These are phyloP conservation scores for Elsinoe ampelina DNA, from an alignment of 2,329 filamentous ascomycete species.

Conservation along the genomic window DNA sequence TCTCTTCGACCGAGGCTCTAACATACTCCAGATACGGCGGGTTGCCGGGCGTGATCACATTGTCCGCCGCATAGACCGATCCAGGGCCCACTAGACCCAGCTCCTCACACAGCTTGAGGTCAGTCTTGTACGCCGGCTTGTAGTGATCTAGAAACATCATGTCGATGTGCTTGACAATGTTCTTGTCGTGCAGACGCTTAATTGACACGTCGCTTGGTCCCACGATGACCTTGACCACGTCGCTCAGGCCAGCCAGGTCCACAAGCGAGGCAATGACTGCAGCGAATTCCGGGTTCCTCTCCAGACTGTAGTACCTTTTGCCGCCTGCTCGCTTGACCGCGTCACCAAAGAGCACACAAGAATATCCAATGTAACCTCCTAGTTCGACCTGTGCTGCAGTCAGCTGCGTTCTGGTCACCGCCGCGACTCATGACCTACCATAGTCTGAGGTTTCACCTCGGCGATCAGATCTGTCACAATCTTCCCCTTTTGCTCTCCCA, in stretches of 20 bases:
- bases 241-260: conserved; percentile 62
- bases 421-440: conserved; percentile 36
- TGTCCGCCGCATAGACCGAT: conserved; percentile 57
- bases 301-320: conserved; percentile 59
- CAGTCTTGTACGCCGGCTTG: conserved; percentile 64
- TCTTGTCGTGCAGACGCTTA: conserved; percentile 47
- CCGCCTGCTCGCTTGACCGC: conserved; percentile 56
- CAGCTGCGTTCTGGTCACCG: conserved; percentile 16
- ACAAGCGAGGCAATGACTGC: conserved; percentile 60
- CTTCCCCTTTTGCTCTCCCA: conserved; percentile 64
- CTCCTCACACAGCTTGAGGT: conserved; percentile 68
- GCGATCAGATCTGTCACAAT: conserved; percentile 61
- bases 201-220: conserved; percentile 61
- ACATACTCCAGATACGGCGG: conserved; percentile 64
- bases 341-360: conserved; percentile 63
- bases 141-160: conserved; percentile 73
- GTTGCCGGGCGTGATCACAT: conserved; percentile 62
- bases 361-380: conserved; percentile 75
- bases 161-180: conserved; percentile 52
- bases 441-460: conserved; percentile 54
- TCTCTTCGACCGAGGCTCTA: conserved; percentile 53
- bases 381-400: conserved; percentile 51
- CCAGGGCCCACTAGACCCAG: conserved; percentile 55
- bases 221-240: conserved; percentile 60
- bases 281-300: conserved; percentile 64